Conservation (phyloP, 208 protist genomes). For the Acanthamoeba castellanii region DNA sequence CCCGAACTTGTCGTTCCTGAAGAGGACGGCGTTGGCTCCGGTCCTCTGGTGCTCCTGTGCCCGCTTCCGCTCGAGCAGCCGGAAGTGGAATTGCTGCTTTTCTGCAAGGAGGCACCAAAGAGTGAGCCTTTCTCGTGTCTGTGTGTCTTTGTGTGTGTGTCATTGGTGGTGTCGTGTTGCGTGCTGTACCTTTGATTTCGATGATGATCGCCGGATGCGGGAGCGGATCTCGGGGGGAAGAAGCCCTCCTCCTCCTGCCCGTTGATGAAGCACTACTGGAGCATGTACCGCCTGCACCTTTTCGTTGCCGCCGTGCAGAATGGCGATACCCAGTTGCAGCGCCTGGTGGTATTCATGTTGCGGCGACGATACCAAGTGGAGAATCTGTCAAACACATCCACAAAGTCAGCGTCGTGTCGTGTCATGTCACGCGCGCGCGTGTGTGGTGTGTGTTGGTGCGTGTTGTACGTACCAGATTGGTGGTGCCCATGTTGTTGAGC, state of each 20-base stretch:
- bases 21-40: constrained; percentile 28
- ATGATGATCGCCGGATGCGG: constrained; percentile 53
- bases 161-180: background rate
- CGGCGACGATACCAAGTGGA: constrained; percentile 17
- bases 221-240: constrained; percentile 47
- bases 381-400: background rate
- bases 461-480: background rate
- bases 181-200: constrained; percentile 18
- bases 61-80: constrained; percentile 26
- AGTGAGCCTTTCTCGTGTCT: too few species aligned
- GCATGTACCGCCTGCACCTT: constrained; percentile 43
- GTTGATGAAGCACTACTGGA: constrained; percentile 12
- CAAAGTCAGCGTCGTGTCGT: background rate
- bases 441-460: background rate
- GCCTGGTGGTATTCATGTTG: background rate
- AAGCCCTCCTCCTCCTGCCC: constrained; percentile 49
- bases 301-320: constrained; percentile 48
- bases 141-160: too few species aligned
- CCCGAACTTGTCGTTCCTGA: constrained; percentile 40
- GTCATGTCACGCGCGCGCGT: too few species aligned
- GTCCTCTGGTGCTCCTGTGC: constrained; percentile 45
- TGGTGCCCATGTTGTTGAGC: constrained; percentile 18
- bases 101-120: too few species aligned
- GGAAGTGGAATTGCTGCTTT: constrained; percentile 54
- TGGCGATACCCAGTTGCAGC: constrained; percentile 47